Evolutionary conservation across 257 asterid species (phyloP).

Genomic region (Solanum okadae): DNA sequence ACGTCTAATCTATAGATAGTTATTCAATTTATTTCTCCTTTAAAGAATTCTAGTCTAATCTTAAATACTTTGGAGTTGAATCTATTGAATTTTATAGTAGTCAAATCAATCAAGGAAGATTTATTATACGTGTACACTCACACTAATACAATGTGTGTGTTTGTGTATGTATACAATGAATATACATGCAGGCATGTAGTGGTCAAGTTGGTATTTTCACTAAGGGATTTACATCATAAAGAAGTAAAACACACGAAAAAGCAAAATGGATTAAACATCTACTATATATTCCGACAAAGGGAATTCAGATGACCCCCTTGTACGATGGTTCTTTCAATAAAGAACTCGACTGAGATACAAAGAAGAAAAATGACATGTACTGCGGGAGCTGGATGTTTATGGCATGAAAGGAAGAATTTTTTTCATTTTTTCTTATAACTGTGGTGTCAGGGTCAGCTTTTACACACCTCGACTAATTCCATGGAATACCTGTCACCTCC

Average conservation of each 20-base stretch:
- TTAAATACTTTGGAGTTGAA: neutral
- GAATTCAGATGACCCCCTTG: neutral
- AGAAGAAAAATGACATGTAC: neutral
- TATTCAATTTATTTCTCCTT: neutral
- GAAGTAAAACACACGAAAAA: neutral
- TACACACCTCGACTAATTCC: neutral
- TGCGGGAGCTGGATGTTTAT: neutral
- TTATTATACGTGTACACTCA: neutral
- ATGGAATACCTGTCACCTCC: neutral
- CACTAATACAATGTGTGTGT: neutral
- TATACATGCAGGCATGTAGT: neutral
- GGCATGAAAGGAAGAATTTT: neutral
- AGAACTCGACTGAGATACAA: neutral
- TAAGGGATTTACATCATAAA: neutral
- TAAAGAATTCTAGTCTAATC: neutral
- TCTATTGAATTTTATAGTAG: neutral
- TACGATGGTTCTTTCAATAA: neutral
- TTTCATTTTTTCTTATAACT: neutral
- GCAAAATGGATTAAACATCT: neutral
- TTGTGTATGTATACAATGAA: neutral
- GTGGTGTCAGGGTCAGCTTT: neutral
- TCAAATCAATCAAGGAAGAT: neutral
- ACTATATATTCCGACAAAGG: neutral
- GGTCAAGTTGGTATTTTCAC: neutral
- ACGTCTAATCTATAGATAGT: neutral